phyloP scores from a whole-genome alignment of 306 rosid genomes.

The Benincasa hispida region DNA sequence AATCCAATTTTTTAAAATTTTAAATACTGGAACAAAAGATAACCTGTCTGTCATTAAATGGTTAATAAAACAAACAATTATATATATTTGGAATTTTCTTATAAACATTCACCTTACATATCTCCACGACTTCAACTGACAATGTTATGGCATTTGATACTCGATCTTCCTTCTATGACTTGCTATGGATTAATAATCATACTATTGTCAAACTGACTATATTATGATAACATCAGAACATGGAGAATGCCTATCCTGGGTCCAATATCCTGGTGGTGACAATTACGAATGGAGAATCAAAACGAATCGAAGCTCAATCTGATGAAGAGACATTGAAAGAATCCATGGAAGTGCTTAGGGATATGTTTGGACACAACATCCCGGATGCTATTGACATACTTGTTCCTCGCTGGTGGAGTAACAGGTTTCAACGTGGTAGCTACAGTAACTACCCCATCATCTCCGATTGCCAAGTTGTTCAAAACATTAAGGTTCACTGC shows the following conservation, averaged over 20 bases:
- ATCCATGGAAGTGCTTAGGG: conserved; percentile 77
- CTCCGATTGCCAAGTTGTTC: conserved; percentile 38
- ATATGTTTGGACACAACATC: conserved; percentile 72
- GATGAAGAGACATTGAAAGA: conserved; percentile 65
- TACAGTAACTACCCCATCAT: conserved; percentile 83
- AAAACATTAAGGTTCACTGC: conserved; percentile 50
- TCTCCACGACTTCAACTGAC: neutral
- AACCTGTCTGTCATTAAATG: no score
- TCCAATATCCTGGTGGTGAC: conserved; percentile 92
- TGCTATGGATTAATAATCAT: neutral
- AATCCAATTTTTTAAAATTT: no score
- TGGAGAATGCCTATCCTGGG: conserved; percentile 94
- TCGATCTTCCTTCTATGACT: neutral
- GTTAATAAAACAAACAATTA: no score
- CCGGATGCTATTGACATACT: conserved; percentile 74
- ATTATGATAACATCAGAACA: conserved; percentile 58
- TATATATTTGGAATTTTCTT: no score
- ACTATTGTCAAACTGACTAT: neutral
- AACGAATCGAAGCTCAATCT: conserved; percentile 85
- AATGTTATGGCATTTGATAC: neutral
- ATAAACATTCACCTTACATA: no score
- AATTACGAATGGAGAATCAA: conserved; percentile 86
- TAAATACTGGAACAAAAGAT: no score
- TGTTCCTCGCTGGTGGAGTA: conserved; percentile 87
- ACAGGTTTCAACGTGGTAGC: conserved; percentile 91